Conservation (phyloP, 352 stramenopile species). For the Saprolegnia parasitica region DNA sequence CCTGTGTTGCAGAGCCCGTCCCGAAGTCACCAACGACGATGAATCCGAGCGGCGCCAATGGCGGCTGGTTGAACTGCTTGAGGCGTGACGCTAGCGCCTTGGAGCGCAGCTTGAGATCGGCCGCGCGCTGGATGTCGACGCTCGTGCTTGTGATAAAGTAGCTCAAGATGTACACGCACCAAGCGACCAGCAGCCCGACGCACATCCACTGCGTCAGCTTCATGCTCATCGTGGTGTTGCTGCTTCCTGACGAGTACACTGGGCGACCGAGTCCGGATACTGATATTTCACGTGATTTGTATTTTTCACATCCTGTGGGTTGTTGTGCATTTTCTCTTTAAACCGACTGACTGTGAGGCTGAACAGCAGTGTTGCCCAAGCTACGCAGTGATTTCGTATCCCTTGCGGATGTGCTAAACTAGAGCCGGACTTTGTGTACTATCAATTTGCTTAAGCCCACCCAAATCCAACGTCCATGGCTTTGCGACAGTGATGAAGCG, state of each 20-base stretch:
- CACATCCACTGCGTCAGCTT: conserved; percentile 24
- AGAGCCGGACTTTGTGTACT: too few relatives aligned
- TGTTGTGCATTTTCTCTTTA: too few relatives aligned
- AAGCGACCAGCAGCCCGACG: conserved; percentile 15
- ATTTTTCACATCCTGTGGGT: too few relatives aligned
- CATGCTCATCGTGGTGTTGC: conserved; percentile 5
- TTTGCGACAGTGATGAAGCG: too few relatives aligned
- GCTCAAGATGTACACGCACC: conserved; percentile 30
- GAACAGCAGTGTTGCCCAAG: too few relatives aligned
- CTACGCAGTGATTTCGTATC: too few relatives aligned
- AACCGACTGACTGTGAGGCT: too few relatives aligned
- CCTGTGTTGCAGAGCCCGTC: conserved; percentile 58
- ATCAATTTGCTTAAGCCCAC: neutral
- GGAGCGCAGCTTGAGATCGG: conserved; percentile 21
- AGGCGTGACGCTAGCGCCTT: conserved; percentile 20
- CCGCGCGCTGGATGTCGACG: conserved; percentile 20
- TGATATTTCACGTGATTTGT: too few relatives aligned
- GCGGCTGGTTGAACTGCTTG: conserved; percentile 11
- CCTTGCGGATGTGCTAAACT: too few relatives aligned
- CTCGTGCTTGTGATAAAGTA: conserved; percentile 30
- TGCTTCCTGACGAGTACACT: too few relatives aligned
- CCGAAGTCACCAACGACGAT: conserved; percentile 79
- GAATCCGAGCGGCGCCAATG: conserved; percentile 36
- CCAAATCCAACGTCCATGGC: neutral
- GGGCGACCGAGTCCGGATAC: too few relatives aligned